A percentile compares a stretch with the other conserved stretches of the same genome.
phyloP scores from a whole-genome alignment of 2,329 filamentous ascomycete genomes.

The Chaetomium sp. region DNA sequence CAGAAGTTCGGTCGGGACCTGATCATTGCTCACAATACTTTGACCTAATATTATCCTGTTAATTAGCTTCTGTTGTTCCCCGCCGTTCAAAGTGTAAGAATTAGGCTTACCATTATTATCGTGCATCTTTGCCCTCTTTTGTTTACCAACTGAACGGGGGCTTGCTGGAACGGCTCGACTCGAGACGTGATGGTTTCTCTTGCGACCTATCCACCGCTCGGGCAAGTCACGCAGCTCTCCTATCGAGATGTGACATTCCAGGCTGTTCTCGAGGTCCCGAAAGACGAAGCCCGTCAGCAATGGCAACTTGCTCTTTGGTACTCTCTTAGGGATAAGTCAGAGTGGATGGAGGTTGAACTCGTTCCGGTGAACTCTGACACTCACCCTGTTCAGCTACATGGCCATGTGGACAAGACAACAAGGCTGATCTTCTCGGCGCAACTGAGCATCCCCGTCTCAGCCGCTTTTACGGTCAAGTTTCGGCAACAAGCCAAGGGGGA shows the following conservation, averaged over 20 bases:
- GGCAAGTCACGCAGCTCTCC: constrained; percentile 61
- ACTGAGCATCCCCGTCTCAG: constrained; percentile 40
- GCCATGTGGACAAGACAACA: constrained; percentile 28
- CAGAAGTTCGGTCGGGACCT: too few species aligned
- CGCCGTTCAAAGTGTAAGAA: not conserved
- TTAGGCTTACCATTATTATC: too few species aligned
- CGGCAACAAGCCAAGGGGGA: constrained; percentile 40
- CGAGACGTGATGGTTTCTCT: constrained; percentile 28
- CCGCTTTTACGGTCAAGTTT: constrained; percentile 68
- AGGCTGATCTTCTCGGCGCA: constrained; percentile 49
- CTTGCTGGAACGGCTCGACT: constrained; percentile 8
- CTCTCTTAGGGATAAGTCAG: constrained; percentile 33
- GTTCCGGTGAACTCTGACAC: constrained; percentile 20
- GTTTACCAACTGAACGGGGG: too few species aligned
- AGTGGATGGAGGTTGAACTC: constrained; percentile 48
- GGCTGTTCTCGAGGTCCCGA: constrained; percentile 61
- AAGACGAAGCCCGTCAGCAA: constrained; percentile 43
- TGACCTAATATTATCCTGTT: not conserved
- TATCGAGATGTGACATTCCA: constrained; percentile 50
- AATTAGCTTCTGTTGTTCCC: constrained; percentile 30
- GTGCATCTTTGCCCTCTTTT: too few species aligned
- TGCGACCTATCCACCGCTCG: constrained; percentile 62
- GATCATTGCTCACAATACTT: too few species aligned
- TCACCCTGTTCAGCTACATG: constrained; percentile 47
- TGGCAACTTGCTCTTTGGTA: constrained; percentile 78